Conservation (phyloP, 2,329 filamentous ascomycete genomes). For the Penicillium sp. region DNA sequence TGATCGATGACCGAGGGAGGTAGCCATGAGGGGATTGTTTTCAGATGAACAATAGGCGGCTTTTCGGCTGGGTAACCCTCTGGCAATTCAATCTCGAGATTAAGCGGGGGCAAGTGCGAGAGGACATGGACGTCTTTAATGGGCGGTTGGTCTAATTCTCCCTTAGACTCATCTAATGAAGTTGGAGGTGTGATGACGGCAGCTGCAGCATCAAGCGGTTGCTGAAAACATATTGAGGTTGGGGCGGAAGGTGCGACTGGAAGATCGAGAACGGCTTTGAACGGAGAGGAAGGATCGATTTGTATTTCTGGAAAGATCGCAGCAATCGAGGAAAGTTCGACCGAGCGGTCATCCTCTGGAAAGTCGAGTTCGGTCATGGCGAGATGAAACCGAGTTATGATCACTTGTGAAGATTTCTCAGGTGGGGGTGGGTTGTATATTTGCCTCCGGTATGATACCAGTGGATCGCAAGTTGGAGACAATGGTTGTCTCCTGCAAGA, state of each 20-base stretch:
- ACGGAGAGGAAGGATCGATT: constrained; percentile 47
- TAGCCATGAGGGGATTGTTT: constrained; percentile 54
- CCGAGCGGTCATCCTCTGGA: constrained; percentile 55
- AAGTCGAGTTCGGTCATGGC: constrained; percentile 38
- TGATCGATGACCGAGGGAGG: constrained; percentile 44
- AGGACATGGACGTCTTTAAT: constrained; percentile 46
- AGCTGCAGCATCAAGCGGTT: constrained; percentile 34
- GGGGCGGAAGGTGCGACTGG: constrained; percentile 55
- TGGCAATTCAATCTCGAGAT: constrained; percentile 53
- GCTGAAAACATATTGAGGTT: constrained; percentile 47
- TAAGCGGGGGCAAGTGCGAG: constrained; percentile 57
- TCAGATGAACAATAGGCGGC: constrained; percentile 52
- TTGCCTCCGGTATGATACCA: neutral
- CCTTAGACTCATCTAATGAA: constrained; percentile 37
- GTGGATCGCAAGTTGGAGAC: neutral
- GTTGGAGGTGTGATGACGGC: constrained; percentile 43
- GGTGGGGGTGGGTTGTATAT: neutral
- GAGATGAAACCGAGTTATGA: constrained; percentile 2
- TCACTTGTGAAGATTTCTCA: constrained; percentile 5
- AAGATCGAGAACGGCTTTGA: constrained; percentile 54
- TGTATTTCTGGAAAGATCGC: constrained; percentile 63
- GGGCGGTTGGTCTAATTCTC: constrained; percentile 21
- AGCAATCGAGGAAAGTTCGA: constrained; percentile 58
- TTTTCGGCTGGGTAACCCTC: constrained; percentile 54
- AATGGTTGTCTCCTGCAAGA: neutral